Conservation (phyloP, 1,284 basidiomycete species). For the Pyrrhoderma noxium region DNA sequence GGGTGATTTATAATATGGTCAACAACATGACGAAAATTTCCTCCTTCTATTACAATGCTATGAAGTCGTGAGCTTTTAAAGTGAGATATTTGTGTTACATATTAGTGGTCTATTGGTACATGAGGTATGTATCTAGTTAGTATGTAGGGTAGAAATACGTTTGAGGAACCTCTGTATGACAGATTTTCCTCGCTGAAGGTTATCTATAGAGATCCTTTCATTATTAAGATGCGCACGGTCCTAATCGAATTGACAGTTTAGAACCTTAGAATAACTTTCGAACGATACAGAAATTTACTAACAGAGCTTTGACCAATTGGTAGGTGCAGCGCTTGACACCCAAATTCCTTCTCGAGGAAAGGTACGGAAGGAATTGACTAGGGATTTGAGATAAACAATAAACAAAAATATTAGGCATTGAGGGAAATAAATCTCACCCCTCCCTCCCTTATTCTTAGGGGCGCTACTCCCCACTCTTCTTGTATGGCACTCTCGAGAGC, state of each 20-base stretch:
- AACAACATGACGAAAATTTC: no score
- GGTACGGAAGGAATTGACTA: slow-evolving; percentile 89
- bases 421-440: slow-evolving; percentile 45
- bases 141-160: slow-evolving; percentile 26
- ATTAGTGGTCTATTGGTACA: no score
- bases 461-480: slow-evolving; percentile 80
- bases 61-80: no score
- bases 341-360: slow-evolving; percentile 86
- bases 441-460: slow-evolving; percentile 88
- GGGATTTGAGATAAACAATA: background rate
- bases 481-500: slow-evolving; percentile 75
- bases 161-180: slow-evolving; percentile 68
- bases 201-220: slow-evolving; percentile 73
- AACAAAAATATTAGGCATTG: slow-evolving; percentile 8
- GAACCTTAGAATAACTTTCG: slow-evolving; percentile 7
- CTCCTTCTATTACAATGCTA: no score
- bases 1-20: no score
- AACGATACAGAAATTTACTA: slow-evolving; percentile 24
- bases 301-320: slow-evolving; percentile 84
- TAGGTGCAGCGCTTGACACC: slow-evolving; percentile 76
- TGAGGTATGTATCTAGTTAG: no score
- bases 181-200: slow-evolving; percentile 66
- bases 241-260: slow-evolving; percentile 33
- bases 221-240: slow-evolving; percentile 85
- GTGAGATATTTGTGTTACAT: no score